Base-by-base conservation (phyloP, 1,284 basidiomycete species). In the Leccinum subspadiceum region DNA sequence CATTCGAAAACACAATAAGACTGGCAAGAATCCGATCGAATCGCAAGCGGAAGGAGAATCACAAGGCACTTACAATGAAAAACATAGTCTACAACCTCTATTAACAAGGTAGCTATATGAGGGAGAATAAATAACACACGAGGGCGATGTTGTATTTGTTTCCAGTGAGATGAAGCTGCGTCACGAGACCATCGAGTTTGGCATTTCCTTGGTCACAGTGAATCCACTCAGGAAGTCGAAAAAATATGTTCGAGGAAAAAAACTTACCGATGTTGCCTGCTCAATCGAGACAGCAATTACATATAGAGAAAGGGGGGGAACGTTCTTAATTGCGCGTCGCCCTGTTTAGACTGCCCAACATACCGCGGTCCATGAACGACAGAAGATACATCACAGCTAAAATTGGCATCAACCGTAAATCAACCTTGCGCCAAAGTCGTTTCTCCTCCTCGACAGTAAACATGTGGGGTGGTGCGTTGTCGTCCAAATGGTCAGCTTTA, bases 141-240 rank as follows among this genome's bases (percentile, higher is more conserved):
- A 89, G 71, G 0, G 86, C 85, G 35, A 89, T 83, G 65, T 89
- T 89, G 64, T 84, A 89, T 66, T 79, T 76, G 65, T 86, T 79
- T 9, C 84, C 84, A 0, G 75, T 80, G 37, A 89, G 74, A 56
- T 83, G 15, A 1, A 89, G 75, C 64, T 89, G 79, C 0, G 73
- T 79, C 10, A 70, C 66, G 4, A 88, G 70, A 0, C 87, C 87
- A 62, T 87, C 84, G 12, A 90, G 73, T 65, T 80, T 84, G 3
- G 87, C 87, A 64, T 89, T 89, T 46, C 85, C 86, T 86, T 59
- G 15, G 22, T 7, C 15, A 49, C 50, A 3, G 24, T 53, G 22
- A 65, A 50, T 48, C 26, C 9, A 2, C 12, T 13, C 31, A 31
- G 31, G 4, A 59, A 55, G 15, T 33, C 17, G 2, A 10, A 48